A percentile compares a stretch with the other conserved stretches of the same genome.
phyloP scores from a whole-genome alignment of 306 rosid species.

The Arachis hypogaea region DNA sequence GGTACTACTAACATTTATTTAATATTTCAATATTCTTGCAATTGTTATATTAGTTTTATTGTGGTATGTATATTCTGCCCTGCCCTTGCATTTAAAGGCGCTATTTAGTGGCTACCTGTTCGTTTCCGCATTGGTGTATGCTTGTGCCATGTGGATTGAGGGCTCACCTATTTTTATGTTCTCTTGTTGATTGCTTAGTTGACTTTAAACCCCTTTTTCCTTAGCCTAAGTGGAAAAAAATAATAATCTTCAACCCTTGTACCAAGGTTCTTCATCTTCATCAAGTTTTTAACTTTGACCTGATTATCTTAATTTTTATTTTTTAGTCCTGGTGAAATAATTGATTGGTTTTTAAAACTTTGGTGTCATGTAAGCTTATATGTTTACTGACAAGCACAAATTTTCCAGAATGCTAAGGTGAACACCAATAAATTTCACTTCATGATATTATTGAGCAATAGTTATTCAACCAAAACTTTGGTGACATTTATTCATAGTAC shows the following conservation, averaged over 20 bases:
- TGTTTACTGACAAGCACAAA: no score
- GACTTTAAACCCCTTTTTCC: slow-evolving; percentile 1
- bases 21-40: not conserved
- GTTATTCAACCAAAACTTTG: not conserved
- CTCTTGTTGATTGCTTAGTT: slow-evolving; percentile 5
- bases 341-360: no score
- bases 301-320: not conserved
- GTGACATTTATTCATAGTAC: slow-evolving; percentile 20
- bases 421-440: slow-evolving; percentile 6
- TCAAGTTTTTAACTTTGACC: not conserved
- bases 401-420: slow-evolving; percentile 11
- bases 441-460: not conserved
- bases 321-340: no score
- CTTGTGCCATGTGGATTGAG: slow-evolving; percentile 19
- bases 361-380: no score
- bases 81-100: slow-evolving; percentile 9
- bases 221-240: not conserved
- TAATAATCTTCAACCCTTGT: not conserved
- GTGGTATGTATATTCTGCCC: slow-evolving; percentile 15
- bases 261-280: no score
- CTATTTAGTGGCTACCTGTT: slow-evolving; percentile 24
- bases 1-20: slow-evolving; percentile 51
- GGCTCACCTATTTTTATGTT: slow-evolving; percentile 7
- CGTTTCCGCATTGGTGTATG: slow-evolving; percentile 25
- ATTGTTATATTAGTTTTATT: not conserved